Evolutionary conservation across 2,329 filamentous ascomycete species (phyloP).

Genomic region (Colletotrichum sp.): DNA sequence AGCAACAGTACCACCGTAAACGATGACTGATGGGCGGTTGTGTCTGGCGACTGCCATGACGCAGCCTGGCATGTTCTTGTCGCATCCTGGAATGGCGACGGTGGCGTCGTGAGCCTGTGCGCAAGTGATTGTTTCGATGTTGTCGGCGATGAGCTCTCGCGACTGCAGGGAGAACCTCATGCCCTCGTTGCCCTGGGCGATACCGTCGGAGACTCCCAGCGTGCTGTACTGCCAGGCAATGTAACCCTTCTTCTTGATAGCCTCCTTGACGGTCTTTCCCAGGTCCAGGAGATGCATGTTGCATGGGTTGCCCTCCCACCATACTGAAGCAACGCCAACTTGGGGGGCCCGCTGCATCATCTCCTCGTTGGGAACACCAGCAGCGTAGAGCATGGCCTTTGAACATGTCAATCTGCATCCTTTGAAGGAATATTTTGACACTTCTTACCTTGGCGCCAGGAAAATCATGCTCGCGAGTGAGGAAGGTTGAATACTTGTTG

Average conservation of each 20-base stretch:
- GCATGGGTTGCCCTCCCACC: slow-evolving; percentile 98
- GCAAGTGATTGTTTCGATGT: slow-evolving; percentile 90
- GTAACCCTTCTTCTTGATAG: slow-evolving; percentile 85
- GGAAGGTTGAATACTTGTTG: background rate
- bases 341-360: slow-evolving; percentile 91
- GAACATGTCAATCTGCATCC: background rate
- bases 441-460: background rate
- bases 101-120: slow-evolving; percentile 93
- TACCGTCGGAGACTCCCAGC: slow-evolving; percentile 85
- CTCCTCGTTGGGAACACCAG: slow-evolving; percentile 81
- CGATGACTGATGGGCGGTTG: slow-evolving; percentile 92
- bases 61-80: slow-evolving; percentile 97
- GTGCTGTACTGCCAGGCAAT: slow-evolving; percentile 95
- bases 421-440: background rate
- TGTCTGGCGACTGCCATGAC: slow-evolving; percentile 92
- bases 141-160: slow-evolving; percentile 91
- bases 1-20: slow-evolving; percentile 91
- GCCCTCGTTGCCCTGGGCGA: slow-evolving; percentile 94
- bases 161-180: slow-evolving; percentile 95
- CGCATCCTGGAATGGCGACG: slow-evolving; percentile 90
- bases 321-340: slow-evolving; percentile 88
- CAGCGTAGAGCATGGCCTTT: slow-evolving; percentile 93
- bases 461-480: slow-evolving; percentile 1
- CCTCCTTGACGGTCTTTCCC: slow-evolving; percentile 84
- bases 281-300: slow-evolving; percentile 76